Conservation (phyloP, 2,329 filamentous ascomycete genomes). For the Fusarium nygamai region DNA sequence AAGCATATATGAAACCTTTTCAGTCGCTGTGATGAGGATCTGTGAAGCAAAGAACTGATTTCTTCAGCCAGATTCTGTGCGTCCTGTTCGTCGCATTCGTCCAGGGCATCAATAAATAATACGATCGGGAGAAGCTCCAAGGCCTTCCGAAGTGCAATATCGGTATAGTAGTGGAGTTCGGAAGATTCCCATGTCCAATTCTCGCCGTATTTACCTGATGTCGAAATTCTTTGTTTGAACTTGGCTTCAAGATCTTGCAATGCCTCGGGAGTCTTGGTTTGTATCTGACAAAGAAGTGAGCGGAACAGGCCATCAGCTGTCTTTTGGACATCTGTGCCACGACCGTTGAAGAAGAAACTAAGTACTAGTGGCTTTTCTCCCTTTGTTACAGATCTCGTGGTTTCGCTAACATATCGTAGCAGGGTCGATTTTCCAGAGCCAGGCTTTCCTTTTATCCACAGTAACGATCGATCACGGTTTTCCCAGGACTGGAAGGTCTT, state of each 20-base stretch:
- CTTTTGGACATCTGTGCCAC: background rate
- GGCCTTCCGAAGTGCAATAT: constrained; percentile 31
- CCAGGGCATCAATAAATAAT: constrained; percentile 50
- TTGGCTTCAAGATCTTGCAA: no score
- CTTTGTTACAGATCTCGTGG: no score
- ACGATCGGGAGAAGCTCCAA: constrained; percentile 31
- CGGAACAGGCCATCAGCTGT: background rate
- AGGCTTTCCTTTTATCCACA: background rate
- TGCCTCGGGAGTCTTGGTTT: background rate
- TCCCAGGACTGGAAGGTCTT: accelerated
- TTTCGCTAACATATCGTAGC: background rate
- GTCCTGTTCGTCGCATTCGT: constrained; percentile 45
- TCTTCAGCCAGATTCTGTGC: constrained; percentile 30
- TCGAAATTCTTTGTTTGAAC: no score
- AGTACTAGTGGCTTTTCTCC: no score
- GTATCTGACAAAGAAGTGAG: background rate
- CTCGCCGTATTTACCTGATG: no score
- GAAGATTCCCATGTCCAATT: constrained; percentile 43
- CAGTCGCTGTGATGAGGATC: background rate
- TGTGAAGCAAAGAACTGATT: constrained; percentile 36
- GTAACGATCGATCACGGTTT: background rate
- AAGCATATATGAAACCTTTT: constrained; percentile 45
- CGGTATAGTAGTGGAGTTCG: constrained; percentile 37
- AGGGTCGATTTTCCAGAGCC: background rate
- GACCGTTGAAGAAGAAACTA: background rate